Conservation (phyloP, 225 moss, liverwort and hornwort species). For the Marchantia polymorpha region DNA sequence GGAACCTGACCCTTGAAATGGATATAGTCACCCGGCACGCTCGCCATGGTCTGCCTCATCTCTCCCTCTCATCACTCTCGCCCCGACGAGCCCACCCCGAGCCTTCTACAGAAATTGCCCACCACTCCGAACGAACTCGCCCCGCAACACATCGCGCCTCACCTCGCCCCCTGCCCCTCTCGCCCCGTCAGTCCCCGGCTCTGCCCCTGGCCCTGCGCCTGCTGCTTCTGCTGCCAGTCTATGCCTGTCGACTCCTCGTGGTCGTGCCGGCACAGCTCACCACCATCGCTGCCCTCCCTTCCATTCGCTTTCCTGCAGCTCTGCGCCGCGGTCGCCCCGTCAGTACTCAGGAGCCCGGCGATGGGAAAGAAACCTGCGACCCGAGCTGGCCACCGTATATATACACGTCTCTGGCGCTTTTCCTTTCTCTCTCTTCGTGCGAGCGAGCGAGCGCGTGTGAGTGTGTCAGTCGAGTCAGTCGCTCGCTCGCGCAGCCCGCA, state of each 20-base stretch:
- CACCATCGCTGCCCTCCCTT: background rate
- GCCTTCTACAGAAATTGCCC: background rate
- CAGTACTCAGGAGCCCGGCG: too few species aligned
- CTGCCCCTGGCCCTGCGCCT: background rate
- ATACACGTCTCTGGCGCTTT: too few species aligned
- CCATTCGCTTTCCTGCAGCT: too few species aligned
- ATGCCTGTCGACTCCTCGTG: too few species aligned
- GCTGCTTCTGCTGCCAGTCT: too few species aligned
- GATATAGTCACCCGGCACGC: constrained; percentile 80
- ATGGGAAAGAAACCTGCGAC: too few species aligned
- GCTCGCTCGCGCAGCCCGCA: too few species aligned
- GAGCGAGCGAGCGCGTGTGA: too few species aligned
- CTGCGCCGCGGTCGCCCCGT: too few species aligned
- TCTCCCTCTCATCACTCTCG: constrained; percentile 30
- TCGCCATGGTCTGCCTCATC: constrained; percentile 72
- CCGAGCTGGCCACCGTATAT: too few species aligned
- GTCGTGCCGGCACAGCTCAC: background rate
- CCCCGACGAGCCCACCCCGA: background rate
- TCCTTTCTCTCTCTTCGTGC: too few species aligned
- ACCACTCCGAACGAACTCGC: background rate
- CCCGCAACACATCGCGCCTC: background rate
- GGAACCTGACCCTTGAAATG: constrained; percentile 97
- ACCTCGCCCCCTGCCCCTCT: background rate
- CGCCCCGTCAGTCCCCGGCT: background rate
- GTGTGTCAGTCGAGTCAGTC: too few species aligned